Evolutionary conservation across 768 basidiomycete species (phyloP).

Genomic region (Pholiota conissans): DNA sequence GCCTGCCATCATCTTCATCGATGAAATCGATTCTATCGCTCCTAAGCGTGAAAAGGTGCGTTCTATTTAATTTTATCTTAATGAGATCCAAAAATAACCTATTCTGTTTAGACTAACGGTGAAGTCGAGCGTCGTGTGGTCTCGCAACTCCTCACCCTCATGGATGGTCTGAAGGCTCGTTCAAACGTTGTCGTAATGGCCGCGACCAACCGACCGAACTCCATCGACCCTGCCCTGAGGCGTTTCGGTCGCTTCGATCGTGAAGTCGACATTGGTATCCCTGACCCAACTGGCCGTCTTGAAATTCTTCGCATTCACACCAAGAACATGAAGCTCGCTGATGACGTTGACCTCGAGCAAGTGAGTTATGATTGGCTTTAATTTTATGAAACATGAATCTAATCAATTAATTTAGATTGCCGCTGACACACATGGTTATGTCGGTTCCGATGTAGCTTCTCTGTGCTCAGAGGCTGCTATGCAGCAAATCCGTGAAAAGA

Average conservation of each 20-base stretch:
- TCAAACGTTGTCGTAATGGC: conserved; percentile 99
- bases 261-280: conserved; percentile 99
- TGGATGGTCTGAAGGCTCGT: conserved; percentile 98
- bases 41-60: conserved; percentile 98
- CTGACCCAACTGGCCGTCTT: conserved; percentile 97
- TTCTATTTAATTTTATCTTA: conserved; percentile 18
- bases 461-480: conserved; percentile 99
- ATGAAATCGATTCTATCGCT: conserved; percentile 98
- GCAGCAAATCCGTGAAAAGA: conserved; percentile 99
- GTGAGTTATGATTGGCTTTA: conserved; percentile 34
- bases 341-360: conserved; percentile 97
- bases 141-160: conserved; percentile 95
- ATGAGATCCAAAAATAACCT: background rate
- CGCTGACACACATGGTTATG: conserved; percentile 98
- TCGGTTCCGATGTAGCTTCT: conserved; percentile 96
- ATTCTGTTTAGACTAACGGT: conserved; percentile 79
- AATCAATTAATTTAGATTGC: conserved; percentile 65
- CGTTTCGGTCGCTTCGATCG: conserved; percentile 99
- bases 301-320: conserved; percentile 99
- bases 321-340: conserved; percentile 98
- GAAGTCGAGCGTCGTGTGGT: conserved; percentile 99
- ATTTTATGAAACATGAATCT: background rate
- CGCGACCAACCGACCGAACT: conserved; percentile 98
- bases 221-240: conserved; percentile 97
- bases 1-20: conserved; percentile 99